phyloP scores from a whole-genome alignment of 768 basidiomycete species.

The Pleurotus tuoliensis region DNA sequence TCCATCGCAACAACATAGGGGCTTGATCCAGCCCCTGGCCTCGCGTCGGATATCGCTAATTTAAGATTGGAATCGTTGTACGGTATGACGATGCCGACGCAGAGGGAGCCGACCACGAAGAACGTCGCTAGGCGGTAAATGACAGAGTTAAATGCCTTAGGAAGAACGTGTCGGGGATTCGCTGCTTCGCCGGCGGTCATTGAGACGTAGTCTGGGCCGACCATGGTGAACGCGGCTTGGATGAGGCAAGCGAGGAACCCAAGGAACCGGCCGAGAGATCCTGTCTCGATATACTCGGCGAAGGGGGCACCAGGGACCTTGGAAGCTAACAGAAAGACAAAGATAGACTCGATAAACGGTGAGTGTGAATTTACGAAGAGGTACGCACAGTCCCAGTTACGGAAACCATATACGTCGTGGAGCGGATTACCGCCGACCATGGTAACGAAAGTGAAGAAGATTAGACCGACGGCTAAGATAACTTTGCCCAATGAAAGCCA shows the following conservation, averaged over 20 bases:
- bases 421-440: constrained; percentile 61
- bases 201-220: constrained; percentile 53
- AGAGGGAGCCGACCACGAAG: constrained; percentile 69
- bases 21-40: constrained; percentile 55
- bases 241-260: constrained; percentile 62
- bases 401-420: constrained; percentile 50
- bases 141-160: constrained; percentile 69
- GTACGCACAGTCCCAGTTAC: constrained; percentile 45
- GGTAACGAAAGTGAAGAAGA: constrained; percentile 51
- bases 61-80: constrained; percentile 61
- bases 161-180: constrained; percentile 66
- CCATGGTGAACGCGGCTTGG: constrained; percentile 59
- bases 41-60: constrained; percentile 50
- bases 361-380: not conserved
- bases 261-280: constrained; percentile 55
- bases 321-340: constrained; percentile 26
- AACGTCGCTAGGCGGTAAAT: constrained; percentile 78
- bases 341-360: not conserved
- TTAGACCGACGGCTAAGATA: constrained; percentile 41
- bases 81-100: constrained; percentile 76
- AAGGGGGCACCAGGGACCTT: constrained; percentile 49
- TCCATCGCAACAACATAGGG: constrained; percentile 87
- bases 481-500: constrained; percentile 53
- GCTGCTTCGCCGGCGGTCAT: constrained; percentile 71
- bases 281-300: constrained; percentile 49